Evolutionary conservation across 75 land plant genomes (phyloP), one percentile per base, ranked within the genome.

Genomic region (Picea sitchensis): DNA sequence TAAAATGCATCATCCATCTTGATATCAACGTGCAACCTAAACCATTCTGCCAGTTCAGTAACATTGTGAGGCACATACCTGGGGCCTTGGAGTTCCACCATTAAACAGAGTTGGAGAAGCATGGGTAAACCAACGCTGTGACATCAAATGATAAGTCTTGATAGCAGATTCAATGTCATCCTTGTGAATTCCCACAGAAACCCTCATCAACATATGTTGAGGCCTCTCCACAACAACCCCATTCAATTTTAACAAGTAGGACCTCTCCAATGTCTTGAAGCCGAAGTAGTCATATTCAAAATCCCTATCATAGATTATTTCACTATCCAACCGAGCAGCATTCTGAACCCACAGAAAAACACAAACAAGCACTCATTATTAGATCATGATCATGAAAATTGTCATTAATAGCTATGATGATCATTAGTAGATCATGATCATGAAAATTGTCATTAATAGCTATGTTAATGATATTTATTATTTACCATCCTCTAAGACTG

Each of bases 81-180:
- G 88, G 18, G 88, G 88, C 59, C 88, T 76, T 56, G 84, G 84
- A 30, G 88, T 87, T 61, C 88, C 88, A 32, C 84, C 88, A 73
- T 87, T 87, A 32, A 87, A 85, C 3, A 87, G 75, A 4, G 88
- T 87, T 23, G 88, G 88, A n/a, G 88, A 87, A 61, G 88, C 87
- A 77, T 87, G 88, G 3, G 87, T 87, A 80, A 85, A 87, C 88
- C 88, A 87, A 11, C 88, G 80, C 76, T 87, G 88, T 58, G 88
- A 85, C 88, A 87, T 87, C 34, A 82, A 51, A 47, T 87, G 88
- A 56, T 87, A 87, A 2, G 88, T 87, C 61, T 64, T 85, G 21
- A 87, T 77, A 3, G 79, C 84, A 36, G 87, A 78, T 57, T 86
- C 88, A 21, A 86, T 65, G 47, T 86, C 80, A 30, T 77, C 61